phyloP scores from a whole-genome alignment of 805 yeast species.

The Sungouiozyma ichnusensis region DNA sequence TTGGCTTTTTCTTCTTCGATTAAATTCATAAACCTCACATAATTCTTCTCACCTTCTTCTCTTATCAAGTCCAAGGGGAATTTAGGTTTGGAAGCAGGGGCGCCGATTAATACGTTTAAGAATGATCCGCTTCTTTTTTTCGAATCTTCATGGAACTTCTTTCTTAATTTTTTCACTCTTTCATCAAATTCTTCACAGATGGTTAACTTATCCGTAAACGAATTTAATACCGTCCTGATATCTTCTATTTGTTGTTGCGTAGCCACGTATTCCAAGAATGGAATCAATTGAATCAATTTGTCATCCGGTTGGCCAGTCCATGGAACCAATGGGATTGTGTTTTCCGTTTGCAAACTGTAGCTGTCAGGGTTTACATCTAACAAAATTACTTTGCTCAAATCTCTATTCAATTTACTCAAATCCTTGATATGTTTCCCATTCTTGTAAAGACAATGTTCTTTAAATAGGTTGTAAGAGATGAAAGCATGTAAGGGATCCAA shows the following conservation, averaged over 20 bases:
- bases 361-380: slow-evolving; percentile 69
- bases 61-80: slow-evolving; percentile 78
- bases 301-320: slow-evolving; percentile 89
- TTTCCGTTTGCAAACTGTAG: slow-evolving; percentile 80
- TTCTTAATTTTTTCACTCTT: slow-evolving; percentile 69
- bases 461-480: slow-evolving; percentile 74
- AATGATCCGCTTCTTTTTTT: slow-evolving; percentile 36
- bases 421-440: slow-evolving; percentile 89
- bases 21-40: slow-evolving; percentile 68
- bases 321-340: slow-evolving; percentile 72
- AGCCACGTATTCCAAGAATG: slow-evolving; percentile 89
- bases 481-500: slow-evolving; percentile 90
- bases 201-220: slow-evolving; percentile 55
- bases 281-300: slow-evolving; percentile 67
- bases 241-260: slow-evolving; percentile 67
- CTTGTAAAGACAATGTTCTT: slow-evolving; percentile 78
- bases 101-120: slow-evolving; percentile 55
- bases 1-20: slow-evolving; percentile 73
- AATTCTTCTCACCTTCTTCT: slow-evolving; percentile 86
- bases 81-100: slow-evolving; percentile 30
- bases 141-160: slow-evolving; percentile 53
- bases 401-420: slow-evolving; percentile 82
- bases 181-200: slow-evolving; percentile 71
- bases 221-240: slow-evolving; percentile 75
- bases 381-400: slow-evolving; percentile 65